Conservation (phyloP, 352 stramenopile genomes). For the Phytopythium kandeliae region DNA sequence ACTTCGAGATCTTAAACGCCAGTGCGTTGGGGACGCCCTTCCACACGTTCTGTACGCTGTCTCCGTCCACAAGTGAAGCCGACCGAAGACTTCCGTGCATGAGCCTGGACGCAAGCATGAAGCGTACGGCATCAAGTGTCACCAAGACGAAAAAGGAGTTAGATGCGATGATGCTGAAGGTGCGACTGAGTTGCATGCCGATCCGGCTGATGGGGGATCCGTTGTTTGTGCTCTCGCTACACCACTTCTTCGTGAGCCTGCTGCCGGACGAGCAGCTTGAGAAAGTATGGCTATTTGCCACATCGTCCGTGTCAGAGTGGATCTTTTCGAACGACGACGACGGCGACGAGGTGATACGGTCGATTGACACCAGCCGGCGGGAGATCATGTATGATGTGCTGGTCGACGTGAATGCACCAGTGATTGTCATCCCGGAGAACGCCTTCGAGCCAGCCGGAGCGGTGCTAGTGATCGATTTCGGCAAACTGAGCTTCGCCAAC, state of each 20-base stretch:
- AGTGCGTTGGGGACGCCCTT: conserved; percentile 37
- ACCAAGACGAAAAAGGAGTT: neutral
- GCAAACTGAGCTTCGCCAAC: conserved; percentile 44
- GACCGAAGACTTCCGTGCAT: conserved; percentile 29
- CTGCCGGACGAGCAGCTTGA: conserved; percentile 66
- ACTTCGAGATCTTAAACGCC: conserved; percentile 65
- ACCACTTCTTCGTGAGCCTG: conserved; percentile 68
- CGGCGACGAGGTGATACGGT: conserved; percentile 32
- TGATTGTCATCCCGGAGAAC: conserved; percentile 63
- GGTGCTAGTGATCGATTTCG: conserved; percentile 67
- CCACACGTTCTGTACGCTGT: conserved; percentile 57
- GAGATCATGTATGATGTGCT: conserved; percentile 51
- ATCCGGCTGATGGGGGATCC: conserved; percentile 71
- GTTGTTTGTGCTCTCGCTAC: conserved; percentile 56
- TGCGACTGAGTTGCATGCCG: conserved; percentile 51
- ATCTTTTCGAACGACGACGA: conserved; percentile 68
- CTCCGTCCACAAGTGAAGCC: conserved; percentile 7
- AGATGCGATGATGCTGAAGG: conserved; percentile 12
- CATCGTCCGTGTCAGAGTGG: conserved; percentile 75
- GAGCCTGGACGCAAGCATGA: conserved; percentile 34
- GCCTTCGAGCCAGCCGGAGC: conserved; percentile 26
- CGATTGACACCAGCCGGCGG: conserved; percentile 16
- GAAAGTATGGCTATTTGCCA: conserved; percentile 75
- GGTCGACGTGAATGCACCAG: conserved; percentile 68
- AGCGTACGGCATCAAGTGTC: conserved; percentile 9